phyloP scores from a whole-genome alignment of 2,329 filamentous ascomycete genomes.

The Penicillium concentricum region DNA sequence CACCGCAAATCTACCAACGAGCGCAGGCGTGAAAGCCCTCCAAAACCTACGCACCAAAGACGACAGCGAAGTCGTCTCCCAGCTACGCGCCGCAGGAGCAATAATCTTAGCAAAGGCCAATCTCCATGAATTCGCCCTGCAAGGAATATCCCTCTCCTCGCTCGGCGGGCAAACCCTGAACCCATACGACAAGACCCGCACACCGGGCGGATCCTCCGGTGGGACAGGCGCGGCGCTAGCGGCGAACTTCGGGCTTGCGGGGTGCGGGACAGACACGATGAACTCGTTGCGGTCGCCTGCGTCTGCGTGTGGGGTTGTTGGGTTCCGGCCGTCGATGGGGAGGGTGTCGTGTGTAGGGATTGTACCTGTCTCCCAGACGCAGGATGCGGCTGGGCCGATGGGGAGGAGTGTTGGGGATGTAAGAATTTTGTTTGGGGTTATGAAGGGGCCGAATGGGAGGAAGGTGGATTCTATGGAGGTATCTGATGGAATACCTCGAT shows the following conservation, averaged over 20 bases:
- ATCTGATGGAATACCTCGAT: too few species aligned
- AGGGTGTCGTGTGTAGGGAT: constrained; percentile 53
- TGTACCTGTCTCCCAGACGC: constrained; percentile 57
- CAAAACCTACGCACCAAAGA: constrained; percentile 44
- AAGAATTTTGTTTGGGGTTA: constrained; percentile 25
- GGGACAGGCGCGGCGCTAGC: constrained; percentile 63
- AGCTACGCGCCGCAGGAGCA: constrained; percentile 52
- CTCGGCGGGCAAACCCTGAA: constrained; percentile 65
- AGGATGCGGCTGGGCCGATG: constrained; percentile 58
- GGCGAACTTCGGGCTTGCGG: constrained; percentile 57
- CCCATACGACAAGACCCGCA: constrained; percentile 64
- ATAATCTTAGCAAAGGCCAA: constrained; percentile 62
- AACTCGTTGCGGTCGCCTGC: constrained; percentile 63
- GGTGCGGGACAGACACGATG: constrained; percentile 61
- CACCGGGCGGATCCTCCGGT: constrained; percentile 64
- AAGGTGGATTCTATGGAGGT: not conserved
- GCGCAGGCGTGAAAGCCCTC: constrained; percentile 54
- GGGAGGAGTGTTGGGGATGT: constrained; percentile 44
- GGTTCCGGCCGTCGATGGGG: constrained; percentile 57
- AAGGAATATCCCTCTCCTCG: constrained; percentile 63
- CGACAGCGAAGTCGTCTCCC: constrained; percentile 52
- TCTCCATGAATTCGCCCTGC: constrained; percentile 63
- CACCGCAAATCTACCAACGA: constrained; percentile 56
- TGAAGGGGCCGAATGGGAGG: constrained; percentile 15
- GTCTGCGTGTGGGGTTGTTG: constrained; percentile 60